A percentile compares a stretch with the other conserved stretches of the same genome.
Conservation (phyloP, 2,329 filamentous ascomycete species). For the Gaeumannomyces tritici region DNA sequence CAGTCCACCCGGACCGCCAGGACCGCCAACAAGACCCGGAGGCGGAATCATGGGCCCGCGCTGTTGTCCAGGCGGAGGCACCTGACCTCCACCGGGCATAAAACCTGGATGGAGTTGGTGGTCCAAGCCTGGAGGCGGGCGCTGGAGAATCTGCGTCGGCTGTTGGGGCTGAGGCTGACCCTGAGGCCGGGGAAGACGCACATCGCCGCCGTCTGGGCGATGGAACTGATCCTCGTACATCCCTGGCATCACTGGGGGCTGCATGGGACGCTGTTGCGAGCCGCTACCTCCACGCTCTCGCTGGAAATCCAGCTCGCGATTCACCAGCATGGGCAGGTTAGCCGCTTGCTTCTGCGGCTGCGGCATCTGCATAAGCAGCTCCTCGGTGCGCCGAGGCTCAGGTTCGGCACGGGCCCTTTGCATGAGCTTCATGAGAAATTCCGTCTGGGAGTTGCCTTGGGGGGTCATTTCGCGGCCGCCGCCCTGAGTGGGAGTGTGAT, state of each 20-base stretch:
- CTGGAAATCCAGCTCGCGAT: constrained; percentile 38
- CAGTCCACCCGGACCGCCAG: constrained; percentile 29
- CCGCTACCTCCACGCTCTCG: constrained; percentile 22
- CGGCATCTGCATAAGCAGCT: constrained; percentile 31
- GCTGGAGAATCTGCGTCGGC: constrained; percentile 55
- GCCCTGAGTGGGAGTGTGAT: constrained; percentile 42
- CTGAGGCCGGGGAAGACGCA: constrained; percentile 11
- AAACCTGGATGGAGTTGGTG: constrained; percentile 48
- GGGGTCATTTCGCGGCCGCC: constrained; percentile 29
- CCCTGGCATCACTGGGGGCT: constrained; percentile 35
- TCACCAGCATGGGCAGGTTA: constrained; percentile 33
- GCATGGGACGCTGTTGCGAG: constrained; percentile 26
- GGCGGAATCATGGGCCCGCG: constrained; percentile 44
- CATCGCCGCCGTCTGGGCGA: constrained; percentile 33
- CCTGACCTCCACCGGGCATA: constrained; percentile 35
- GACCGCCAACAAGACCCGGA: constrained; percentile 38
- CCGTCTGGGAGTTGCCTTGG: constrained; percentile 43
- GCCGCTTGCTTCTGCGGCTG: constrained; percentile 38
- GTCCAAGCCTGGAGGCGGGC: constrained; percentile 50
- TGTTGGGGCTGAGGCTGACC: constrained; percentile 28
- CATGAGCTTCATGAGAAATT: constrained; percentile 82
- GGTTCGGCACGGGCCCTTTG: constrained; percentile 39
- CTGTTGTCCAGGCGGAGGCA: constrained; percentile 23
- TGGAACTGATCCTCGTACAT: constrained; percentile 47
- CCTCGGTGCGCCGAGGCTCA: constrained; percentile 41